Base-by-base conservation (phyloP, 2,329 filamentous ascomycete genomes). In the Volutella citrinella region DNA sequence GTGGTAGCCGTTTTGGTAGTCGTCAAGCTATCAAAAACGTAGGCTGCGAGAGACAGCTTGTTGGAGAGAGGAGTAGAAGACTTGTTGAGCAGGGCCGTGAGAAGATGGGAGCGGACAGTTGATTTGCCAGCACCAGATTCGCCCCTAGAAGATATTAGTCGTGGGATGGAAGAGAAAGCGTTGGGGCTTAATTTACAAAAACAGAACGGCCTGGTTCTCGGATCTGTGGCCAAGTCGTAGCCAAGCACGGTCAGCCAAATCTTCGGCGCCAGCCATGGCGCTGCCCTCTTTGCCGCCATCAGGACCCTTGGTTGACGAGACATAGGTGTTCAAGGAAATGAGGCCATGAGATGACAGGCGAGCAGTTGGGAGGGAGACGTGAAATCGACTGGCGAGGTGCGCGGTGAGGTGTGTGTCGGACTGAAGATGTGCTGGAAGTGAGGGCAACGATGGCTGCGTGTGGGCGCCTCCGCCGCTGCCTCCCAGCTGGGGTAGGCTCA, bases 91-190 rank as follows among this genome's bases (percentile, higher is more conserved):
- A 98, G 74, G 2, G 90, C 80, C 16, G 89, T 84, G 27, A 98
- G 71, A 34, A 96, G 70, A 60, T 97, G 93, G 26, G 88, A 87
- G 43, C 93, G 84, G 54, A 97, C 73, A 0, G 93, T 98, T 1
- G 93, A 96, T 69, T 98, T 98, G 52, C 93, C 93, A 19, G 93
- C 83, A 27, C 93, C 93, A 37, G 89, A 95, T 74, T 98, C 93
- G 63, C 93, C 93, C 48, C 90, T 96, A 14, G 12, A 2, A 9
- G 11, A 19, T 17, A 3, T 48, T 30, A 44, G 27, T n/a, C n/a
- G n/a, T n/a, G n/a, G n/a, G n/a, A n/a, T n/a, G n/a, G n/a, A n/a
- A n/a, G n/a, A n/a, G n/a, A n/a, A n/a, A n/a, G n/a, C n/a, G n/a
- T n/a, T n/a, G n/a, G n/a, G n/a, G n/a, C n/a, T n/a, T 14, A 7